Evolutionary conservation across 192 early-diverging fungal genomes (phyloP).

Genomic region (Chytriomyces confervae): DNA sequence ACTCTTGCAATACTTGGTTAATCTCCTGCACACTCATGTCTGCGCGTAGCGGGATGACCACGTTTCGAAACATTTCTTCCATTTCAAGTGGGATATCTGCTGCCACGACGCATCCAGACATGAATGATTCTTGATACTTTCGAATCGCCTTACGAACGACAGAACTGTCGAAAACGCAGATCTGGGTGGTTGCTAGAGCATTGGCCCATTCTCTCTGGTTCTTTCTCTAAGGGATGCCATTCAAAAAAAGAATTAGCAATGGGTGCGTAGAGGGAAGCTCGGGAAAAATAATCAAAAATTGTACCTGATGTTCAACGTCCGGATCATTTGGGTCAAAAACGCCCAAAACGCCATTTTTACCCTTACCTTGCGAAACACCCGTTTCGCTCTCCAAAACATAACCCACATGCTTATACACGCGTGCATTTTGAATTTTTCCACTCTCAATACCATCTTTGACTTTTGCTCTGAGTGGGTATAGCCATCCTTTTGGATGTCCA

Average conservation of each 20-base stretch:
- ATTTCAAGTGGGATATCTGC: slow-evolving; percentile 24
- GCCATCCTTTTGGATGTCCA: neutral
- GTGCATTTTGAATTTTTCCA: slow-evolving; percentile 24
- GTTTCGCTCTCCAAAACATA: slow-evolving; percentile 5
- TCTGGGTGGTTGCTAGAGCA: slow-evolving; percentile 27
- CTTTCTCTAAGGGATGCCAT: neutral
- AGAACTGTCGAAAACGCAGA: slow-evolving; percentile 30
- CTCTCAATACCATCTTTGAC: slow-evolving; percentile 7
- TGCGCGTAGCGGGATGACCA: slow-evolving; percentile 16
- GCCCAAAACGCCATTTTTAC: neutral
- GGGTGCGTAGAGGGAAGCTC: neutral
- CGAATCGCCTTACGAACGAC: slow-evolving; percentile 22
- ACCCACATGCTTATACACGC: slow-evolving; percentile 23
- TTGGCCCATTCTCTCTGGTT: slow-evolving; percentile 21
- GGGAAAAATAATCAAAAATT: neutral
- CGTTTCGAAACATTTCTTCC: slow-evolving; percentile 22
- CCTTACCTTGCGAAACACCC: neutral
- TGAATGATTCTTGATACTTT: slow-evolving; percentile 25
- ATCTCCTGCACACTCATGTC: slow-evolving; percentile 19
- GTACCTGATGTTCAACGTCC: slow-evolving; percentile 24
- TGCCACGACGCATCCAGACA: slow-evolving; percentile 26
- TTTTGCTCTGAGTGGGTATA: slow-evolving; percentile 20
- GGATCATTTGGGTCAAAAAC: slow-evolving; percentile 25
- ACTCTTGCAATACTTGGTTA: slow-evolving; percentile 15
- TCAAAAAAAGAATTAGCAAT: neutral